Base-by-base conservation (phyloP, 192 early-diverging fungal genomes). In the Gryganskiella cystojenkinii region DNA sequence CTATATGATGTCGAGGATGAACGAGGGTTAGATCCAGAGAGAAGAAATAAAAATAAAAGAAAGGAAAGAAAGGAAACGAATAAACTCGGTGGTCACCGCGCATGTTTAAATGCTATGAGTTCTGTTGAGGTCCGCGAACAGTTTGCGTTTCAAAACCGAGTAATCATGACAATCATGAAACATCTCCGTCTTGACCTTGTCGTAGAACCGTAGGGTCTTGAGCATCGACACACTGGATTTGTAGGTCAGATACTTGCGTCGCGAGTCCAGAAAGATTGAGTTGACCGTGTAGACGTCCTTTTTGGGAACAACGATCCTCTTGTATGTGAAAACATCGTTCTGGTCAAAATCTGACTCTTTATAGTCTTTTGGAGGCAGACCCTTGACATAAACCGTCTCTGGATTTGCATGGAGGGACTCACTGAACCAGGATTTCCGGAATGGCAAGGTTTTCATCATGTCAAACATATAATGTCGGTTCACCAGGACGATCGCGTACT, bases 401-500 rank as follows among this genome's bases (percentile, higher is more conserved):
- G 59, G 58, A 56, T 45, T 22, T 47, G 22, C 30, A 17, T 56
- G 59, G 14, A 61, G 19, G 2, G 54, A 22, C n/a, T 61, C 56
- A 0, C 44, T 37, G 24, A 61, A 70, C 56, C 58, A 70, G 28
- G 58, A 61, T 9, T 30, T 54, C 37, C 50, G 49, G 9, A 25
- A 27, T 25, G 63, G 52, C 15, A 64, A 25, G 1, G 19, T 17
- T 24, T 13, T 22, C 35, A 35, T 62, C 0, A 2, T 11, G 28
- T 25, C 34, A 22, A 25, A 37, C 37, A 59, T 58, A 15, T 56
- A 30, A 1, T 35, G 4, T 5, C 70, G 61, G 3, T 58, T 64
- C 5, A 56, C 46, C 2, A 81, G 66, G 9, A 75, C 67, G 27
- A 81, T 58, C 35, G 42, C 67, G 45, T 70, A 70, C 58, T 65